Evolutionary conservation across 2,329 filamentous ascomycete species (phyloP), one percentile per base, ranked within the genome.

Genomic region (Penicillium paneum): DNA sequence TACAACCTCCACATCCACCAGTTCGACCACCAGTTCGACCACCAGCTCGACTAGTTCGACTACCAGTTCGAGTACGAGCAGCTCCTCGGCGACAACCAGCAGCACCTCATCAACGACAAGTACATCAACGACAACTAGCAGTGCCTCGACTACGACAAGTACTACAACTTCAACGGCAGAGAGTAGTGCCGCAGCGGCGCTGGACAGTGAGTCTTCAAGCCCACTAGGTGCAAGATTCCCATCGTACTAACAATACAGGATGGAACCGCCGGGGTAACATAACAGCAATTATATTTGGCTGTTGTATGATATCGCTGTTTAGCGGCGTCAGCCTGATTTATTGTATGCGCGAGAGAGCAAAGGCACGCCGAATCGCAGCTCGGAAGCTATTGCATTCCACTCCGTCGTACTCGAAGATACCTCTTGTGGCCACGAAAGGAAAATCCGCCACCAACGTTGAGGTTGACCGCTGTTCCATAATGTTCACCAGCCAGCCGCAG

Each of bases 251-350:
- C 26, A 21, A 6, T 4, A 11, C 10, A 48, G 45, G 40, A 12
- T 57, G 51, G 54, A 61, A 61, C 15, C 51, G 42, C 7, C 38
- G 10, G 5, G 58, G 56, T 13, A 61, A 59, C 13, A 61, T 59
- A 17, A 32, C 51, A 21, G 58, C 54, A 2, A 54, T 59, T n/a
- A 19, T 52, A 24, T 57, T 57, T 15, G 41, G 38, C 6, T 36
- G 31, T 11, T 55, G 54, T 35, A 28, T 61, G 2, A 55, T 59
- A 24, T 50, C 56, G 3, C n/a, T 61, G 4, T 59, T 61, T 19
- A 13, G 40, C 1, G 51, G 48, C 4, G 24, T 60, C 19, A 48
- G 40, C n/a, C 52, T 53, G 4, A 1, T 50, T 1, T 43, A 60
- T 38, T 60, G 53, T 15, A 36, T 19, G 0, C 41, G 29, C 3